Conservation (phyloP, 257 asterid genomes). For the Fraxinus americana region DNA sequence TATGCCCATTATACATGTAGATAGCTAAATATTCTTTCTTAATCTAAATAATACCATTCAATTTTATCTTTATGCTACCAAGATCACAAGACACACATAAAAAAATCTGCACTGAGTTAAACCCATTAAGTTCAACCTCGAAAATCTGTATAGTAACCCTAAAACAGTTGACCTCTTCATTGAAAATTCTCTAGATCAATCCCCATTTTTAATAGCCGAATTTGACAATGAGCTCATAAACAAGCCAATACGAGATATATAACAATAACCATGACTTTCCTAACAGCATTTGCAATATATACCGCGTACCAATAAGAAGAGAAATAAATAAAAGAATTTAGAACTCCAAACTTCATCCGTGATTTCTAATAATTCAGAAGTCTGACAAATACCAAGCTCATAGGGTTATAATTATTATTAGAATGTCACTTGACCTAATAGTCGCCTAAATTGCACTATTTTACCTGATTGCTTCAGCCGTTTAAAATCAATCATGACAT, state of each 20-base stretch:
- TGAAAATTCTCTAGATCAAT: not conserved
- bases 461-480: not conserved
- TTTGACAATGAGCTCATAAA: constrained; percentile 5
- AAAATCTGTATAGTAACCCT: constrained; percentile 7
- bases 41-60: constrained; percentile 7
- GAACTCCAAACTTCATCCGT: not conserved
- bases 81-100: not conserved
- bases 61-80: constrained; percentile 11
- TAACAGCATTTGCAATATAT: not conserved
- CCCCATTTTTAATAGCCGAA: constrained; percentile 2
- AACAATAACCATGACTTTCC: not conserved
- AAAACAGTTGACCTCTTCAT: not conserved
- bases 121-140: constrained; percentile 7
- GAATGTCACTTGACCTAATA: not conserved
- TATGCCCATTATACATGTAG: not conserved
- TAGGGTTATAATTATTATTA: not conserved
- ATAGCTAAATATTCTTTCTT: not conserved
- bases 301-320: not conserved
- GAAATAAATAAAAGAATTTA: not conserved
- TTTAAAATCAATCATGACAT: not conserved
- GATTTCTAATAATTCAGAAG: not conserved
- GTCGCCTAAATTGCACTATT: not conserved
- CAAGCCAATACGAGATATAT: not conserved
- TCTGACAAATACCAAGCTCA: not conserved
- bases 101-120: not conserved